Evolutionary conservation across 805 yeast species (phyloP).

Genomic region (Myxozyma nipponensis): DNA sequence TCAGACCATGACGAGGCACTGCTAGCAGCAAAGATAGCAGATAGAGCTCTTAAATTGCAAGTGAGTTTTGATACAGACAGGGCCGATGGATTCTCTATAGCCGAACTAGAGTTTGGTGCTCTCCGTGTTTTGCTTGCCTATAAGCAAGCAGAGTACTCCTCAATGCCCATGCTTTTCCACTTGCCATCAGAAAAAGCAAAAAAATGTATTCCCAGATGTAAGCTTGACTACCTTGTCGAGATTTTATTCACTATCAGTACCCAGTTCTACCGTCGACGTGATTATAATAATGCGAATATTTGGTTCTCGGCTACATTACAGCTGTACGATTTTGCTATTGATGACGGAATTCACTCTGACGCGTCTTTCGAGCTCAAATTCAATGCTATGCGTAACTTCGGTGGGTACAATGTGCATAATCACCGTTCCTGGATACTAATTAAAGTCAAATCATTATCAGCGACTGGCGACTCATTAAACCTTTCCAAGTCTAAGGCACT

Average conservation of each 20-base stretch:
- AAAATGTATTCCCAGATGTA: conserved; percentile 6
- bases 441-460: conserved; percentile 7
- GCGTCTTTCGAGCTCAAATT: conserved; percentile 6
- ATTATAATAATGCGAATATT: conserved; percentile 1
- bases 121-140: neutral
- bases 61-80: neutral
- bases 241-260: conserved; percentile 13
- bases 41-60: conserved; percentile 9
- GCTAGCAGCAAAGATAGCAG: conserved; percentile 6
- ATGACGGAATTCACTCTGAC: conserved; percentile 2
- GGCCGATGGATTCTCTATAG: conserved; percentile 1
- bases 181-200: neutral
- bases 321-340: conserved; percentile 1
- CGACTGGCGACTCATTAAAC: neutral
- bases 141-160: neutral
- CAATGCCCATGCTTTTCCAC: neutral
- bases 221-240: conserved; percentile 13
- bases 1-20: conserved; percentile 12
- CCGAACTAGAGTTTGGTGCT: neutral
- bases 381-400: conserved; percentile 8
- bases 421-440: no score
- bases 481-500: conserved; percentile 9
- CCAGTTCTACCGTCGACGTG: conserved; percentile 1
- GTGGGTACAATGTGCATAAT: neutral
- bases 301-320: conserved; percentile 13